Conservation (phyloP, 768 basidiomycete genomes). For the Cyathus striatus region DNA sequence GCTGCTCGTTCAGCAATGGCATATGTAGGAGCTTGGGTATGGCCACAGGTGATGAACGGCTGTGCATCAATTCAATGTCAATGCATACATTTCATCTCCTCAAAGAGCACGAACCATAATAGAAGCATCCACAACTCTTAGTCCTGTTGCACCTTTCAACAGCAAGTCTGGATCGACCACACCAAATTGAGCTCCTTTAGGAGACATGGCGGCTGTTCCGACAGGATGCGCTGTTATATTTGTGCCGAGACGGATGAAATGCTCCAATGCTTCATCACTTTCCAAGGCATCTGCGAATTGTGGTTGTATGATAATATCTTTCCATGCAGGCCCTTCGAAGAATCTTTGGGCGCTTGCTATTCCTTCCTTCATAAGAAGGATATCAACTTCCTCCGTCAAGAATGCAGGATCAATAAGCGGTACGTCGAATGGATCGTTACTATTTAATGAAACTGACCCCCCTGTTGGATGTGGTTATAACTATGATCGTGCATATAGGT, state of each 20-base stretch:
- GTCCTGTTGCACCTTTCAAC: slow-evolving; percentile 18
- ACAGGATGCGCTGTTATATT: slow-evolving; percentile 16
- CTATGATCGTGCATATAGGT: no score
- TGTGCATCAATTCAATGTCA: no score
- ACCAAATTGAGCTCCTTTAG: slow-evolving; percentile 10
- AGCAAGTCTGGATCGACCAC: slow-evolving; percentile 21
- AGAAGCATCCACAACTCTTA: slow-evolving; percentile 27
- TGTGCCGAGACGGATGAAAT: slow-evolving; percentile 6
- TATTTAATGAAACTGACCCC: neutral
- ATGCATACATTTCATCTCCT: no score
- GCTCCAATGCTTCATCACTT: slow-evolving; percentile 11
- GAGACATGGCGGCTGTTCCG: slow-evolving; percentile 17
- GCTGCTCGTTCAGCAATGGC: slow-evolving; percentile 20
- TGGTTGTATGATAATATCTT: slow-evolving; percentile 20
- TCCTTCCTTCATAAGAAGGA: slow-evolving; percentile 17
- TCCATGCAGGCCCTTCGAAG: slow-evolving; percentile 17
- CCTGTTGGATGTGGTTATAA: no score
- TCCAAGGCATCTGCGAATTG: slow-evolving; percentile 11
- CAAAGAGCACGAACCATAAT: slow-evolving; percentile 14
- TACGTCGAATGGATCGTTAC: neutral
- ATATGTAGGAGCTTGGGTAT: slow-evolving; percentile 20
- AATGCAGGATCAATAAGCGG: neutral
- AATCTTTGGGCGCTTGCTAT: slow-evolving; percentile 18
- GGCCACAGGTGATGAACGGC: slow-evolving; percentile 16
- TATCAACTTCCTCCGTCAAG: slow-evolving; percentile 23